Conservation (phyloP, 352 stramenopile species). For the Globisporangium takayamanum region DNA sequence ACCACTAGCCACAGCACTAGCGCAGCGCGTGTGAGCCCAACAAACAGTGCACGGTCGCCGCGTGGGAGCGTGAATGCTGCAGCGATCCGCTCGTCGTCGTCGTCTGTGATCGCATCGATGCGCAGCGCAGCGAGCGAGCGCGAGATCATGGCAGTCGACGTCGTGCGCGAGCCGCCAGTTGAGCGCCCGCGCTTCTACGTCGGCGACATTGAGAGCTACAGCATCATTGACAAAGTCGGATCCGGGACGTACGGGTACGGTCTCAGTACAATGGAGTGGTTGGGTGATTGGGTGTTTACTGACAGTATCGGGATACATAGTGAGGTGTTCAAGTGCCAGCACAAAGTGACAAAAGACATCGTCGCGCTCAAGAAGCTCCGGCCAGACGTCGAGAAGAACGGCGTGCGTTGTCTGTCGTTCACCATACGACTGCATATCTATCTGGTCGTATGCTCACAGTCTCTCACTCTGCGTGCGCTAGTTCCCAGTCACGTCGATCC, state of each 20-base stretch:
- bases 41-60: constrained; percentile 6
- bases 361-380: constrained; percentile 82
- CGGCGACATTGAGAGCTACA: constrained; percentile 83
- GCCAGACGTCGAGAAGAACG: constrained; percentile 83
- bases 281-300: constrained; percentile 6
- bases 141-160: constrained; percentile 59
- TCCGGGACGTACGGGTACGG: constrained; percentile 82
- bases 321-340: constrained; percentile 86
- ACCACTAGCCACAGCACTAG: neutral
- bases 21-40: too few species aligned
- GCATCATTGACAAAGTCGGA: constrained; percentile 85
- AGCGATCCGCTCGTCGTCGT: constrained; percentile 28
- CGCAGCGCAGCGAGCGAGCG: constrained; percentile 59
- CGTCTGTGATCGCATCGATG: constrained; percentile 65
- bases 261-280: neutral
- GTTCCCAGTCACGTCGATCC: constrained; percentile 94
- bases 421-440: neutral
- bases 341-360: constrained; percentile 84
- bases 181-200: constrained; percentile 73
- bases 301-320: constrained; percentile 14
- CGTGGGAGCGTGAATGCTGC: constrained; percentile 7
- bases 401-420: constrained; percentile 27
- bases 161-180: constrained; percentile 21
- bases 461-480: constrained; percentile 15
- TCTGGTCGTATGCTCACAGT: constrained; percentile 1